Percentiles rank a stretch among this genome's conserved stretches.
These are phyloP conservation scores for Erysiphe pulchra DNA, from an alignment of 2,329 filamentous ascomycete genomes.

Conservation along the genomic window DNA sequence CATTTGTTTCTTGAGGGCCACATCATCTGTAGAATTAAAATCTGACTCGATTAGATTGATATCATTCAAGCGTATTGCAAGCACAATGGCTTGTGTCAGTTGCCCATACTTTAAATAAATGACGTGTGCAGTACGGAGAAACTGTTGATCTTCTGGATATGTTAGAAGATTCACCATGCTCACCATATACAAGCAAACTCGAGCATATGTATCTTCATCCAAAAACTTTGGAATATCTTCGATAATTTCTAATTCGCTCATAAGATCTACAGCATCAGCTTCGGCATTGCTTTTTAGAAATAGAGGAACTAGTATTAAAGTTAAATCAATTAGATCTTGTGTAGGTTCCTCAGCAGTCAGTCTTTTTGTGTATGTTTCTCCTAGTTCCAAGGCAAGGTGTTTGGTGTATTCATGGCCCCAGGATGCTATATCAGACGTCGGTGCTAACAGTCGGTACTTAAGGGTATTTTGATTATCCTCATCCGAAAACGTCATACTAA, in stretches of 20 bases:
- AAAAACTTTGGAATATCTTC: slow-evolving; percentile 71
- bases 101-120: slow-evolving; percentile 91
- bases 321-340: slow-evolving; percentile 65
- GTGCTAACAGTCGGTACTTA: slow-evolving; percentile 78
- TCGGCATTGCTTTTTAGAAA: slow-evolving; percentile 96
- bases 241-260: slow-evolving; percentile 95
- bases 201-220: slow-evolving; percentile 76
- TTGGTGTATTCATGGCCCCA: slow-evolving; percentile 98
- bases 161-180: slow-evolving; percentile 97
- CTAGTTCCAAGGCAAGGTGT: slow-evolving; percentile 85
- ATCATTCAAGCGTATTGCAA: slow-evolving; percentile 86
- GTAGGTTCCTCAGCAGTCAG: slow-evolving; percentile 63
- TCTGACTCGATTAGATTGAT: slow-evolving; percentile 56
- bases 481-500: slow-evolving; percentile 97
- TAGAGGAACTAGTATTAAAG: slow-evolving; percentile 64
- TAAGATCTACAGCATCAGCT: slow-evolving; percentile 86
- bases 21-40: slow-evolving; percentile 57
- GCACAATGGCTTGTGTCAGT: slow-evolving; percentile 73
- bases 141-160: slow-evolving; percentile 90
- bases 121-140: slow-evolving; percentile 73
- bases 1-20: slow-evolving; percentile 71
- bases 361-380: slow-evolving; percentile 75
- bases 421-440: slow-evolving; percentile 75
- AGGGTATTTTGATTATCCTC: slow-evolving; percentile 89
- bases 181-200: slow-evolving; percentile 94